Conservation (phyloP, 1,284 basidiomycete genomes). For the Phellinidium pouzarii region DNA sequence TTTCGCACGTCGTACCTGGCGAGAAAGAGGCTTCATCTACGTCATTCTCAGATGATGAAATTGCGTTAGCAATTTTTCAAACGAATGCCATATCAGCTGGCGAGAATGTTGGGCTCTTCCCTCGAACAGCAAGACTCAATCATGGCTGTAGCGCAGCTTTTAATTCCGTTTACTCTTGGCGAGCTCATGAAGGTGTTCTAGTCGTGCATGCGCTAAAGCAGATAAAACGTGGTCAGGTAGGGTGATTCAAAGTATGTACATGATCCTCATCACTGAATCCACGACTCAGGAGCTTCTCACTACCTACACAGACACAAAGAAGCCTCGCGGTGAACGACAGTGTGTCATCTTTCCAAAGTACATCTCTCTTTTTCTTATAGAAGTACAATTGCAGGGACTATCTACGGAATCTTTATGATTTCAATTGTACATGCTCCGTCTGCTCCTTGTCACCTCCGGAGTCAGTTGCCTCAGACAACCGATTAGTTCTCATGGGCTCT, state of each 20-base stretch:
- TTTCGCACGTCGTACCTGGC: conserved; percentile 49
- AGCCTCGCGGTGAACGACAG: conserved; percentile 45
- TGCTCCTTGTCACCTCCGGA: conserved; percentile 44
- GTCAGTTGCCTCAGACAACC: conserved; percentile 42
- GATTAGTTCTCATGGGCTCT: conserved; percentile 39
- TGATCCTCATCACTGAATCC: not conserved
- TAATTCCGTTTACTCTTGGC: conserved; percentile 55
- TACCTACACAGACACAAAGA: conserved; percentile 50
- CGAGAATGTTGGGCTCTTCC: conserved; percentile 48
- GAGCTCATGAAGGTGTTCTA: conserved; percentile 37
- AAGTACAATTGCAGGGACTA: conserved; percentile 32
- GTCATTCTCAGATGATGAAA: conserved; percentile 31
- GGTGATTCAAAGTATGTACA: conserved; percentile 16
- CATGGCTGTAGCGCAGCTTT: conserved; percentile 60
- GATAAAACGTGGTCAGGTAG: conserved; percentile 44
- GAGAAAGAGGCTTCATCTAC: conserved; percentile 31
- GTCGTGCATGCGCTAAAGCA: conserved; percentile 51
- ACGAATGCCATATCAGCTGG: conserved; percentile 56
- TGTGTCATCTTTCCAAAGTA: conserved; percentile 22
- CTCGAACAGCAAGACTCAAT: conserved; percentile 54
- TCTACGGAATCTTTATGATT: conserved; percentile 45
- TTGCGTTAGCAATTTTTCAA: conserved; percentile 55
- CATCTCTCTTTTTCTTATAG: not conserved
- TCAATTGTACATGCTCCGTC: conserved; percentile 48
- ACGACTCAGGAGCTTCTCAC: conserved; percentile 48